These are phyloP conservation scores for Argentina anserina DNA, from an alignment of 306 rosid genomes.

Conservation along the genomic window DNA sequence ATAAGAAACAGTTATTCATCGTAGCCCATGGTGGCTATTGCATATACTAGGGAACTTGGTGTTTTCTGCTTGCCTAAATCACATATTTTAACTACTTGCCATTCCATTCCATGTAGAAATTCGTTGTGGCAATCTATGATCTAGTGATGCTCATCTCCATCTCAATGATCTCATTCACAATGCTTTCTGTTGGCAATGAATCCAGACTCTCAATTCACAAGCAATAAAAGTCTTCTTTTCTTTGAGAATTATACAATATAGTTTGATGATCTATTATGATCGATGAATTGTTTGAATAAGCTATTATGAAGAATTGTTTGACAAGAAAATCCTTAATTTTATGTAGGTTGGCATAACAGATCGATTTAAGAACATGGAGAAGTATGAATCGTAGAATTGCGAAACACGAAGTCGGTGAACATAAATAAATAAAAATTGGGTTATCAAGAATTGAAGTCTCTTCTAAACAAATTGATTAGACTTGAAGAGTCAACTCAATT, in stretches of 20 bases:
- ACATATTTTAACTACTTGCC: too few species aligned
- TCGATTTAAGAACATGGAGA: conserved; percentile 3
- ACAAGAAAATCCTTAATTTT: not conserved
- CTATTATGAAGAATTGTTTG: not conserved
- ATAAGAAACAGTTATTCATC: too few species aligned
- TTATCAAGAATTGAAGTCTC: conserved; percentile 11
- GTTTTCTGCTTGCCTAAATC: too few species aligned
- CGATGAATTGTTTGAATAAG: too few species aligned
- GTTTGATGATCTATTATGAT: not conserved
- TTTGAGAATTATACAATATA: not conserved
- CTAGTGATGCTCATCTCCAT: too few species aligned
- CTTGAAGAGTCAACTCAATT: conserved; percentile 4
- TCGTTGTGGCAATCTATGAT: too few species aligned
- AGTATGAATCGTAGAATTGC: conserved; percentile 1
- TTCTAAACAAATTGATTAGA: conserved; percentile 7
- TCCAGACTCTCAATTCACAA: not conserved
- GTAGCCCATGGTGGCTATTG: not conserved
- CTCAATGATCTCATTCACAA: too few species aligned
- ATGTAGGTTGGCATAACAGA: conserved; percentile 3
- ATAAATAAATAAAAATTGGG: not conserved
- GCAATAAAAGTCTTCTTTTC: not conserved
- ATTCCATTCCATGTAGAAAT: too few species aligned
- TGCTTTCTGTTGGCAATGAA: too few species aligned
- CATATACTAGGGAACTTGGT: too few species aligned
- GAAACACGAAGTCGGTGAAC: conserved; percentile 15